Evolutionary conservation across 1,139 yeast genomes (phyloP), one percentile per base, ranked within the genome.

Genomic region (Hemisphaericaspora xylofermentans): DNA sequence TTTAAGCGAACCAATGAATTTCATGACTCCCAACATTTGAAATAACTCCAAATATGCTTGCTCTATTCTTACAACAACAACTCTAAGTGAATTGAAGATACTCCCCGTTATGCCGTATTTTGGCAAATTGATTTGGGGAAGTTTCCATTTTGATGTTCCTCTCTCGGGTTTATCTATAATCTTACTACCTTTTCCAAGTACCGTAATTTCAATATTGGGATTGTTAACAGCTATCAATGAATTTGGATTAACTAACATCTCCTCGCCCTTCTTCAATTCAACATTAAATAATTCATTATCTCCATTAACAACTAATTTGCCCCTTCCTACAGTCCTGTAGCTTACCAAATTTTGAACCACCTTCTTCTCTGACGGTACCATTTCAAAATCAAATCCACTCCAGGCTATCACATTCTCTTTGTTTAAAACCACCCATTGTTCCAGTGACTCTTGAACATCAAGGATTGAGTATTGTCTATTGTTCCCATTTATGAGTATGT

Each of bases 381-480:
- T 8, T 8, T n/a, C 27, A 24, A 24, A 24, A 24, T 65, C 60
- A 36, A 61, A 60, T 0, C 78, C 78, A 1, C 71, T 59, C 80
- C 80, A 76, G 2, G 78, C 78, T 13, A 72, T 57, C 16, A 76
- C 44, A 40, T 57, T 54, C 6, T 61, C 56, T 36, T 59, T 58
- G 16, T 61, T 61, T 7, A 57, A 40, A n/a, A 74, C 52, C 2
- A 51, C 51, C 80, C 80, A 74, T n/a, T 45, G 41, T 12, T 54
- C 54, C 24, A n/a, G 32, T 34, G 19, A 35, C 29, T 16, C 28
- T 24, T 24, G 29, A 43, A 57, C 44, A 6, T 63, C 59, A 27
- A 68, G 47, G 5, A 64, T 47, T 47, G 16, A 43, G 36, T 9
- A 44, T 43, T 13, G 51, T 50, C 33, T 64, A 49, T 28, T 33